Base-by-base conservation (phyloP, 306 rosid species). In the Castanea mollissima region DNA sequence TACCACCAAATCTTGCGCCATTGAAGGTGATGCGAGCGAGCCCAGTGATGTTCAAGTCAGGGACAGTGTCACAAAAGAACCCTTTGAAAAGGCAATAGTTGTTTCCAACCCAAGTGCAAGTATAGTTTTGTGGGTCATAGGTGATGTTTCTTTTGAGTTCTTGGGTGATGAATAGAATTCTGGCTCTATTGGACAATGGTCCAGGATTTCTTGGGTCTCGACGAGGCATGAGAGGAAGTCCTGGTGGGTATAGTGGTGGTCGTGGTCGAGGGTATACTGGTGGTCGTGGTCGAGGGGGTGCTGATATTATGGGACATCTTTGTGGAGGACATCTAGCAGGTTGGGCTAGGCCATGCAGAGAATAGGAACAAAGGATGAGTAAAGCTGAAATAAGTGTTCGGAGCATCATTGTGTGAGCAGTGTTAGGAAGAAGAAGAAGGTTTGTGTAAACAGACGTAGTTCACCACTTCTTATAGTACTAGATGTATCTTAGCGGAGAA, bases 141-240 rank as follows among this genome's bases (percentile, higher is more conserved):
- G 87, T 84, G 60, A 84, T 84, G 85, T 84, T 84, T 75, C 85
- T 74, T 78, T 84, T 84, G 56, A 84, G 85, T 54, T 84, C 87
- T 62, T 77, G 80, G 11, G 87, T 73, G 82, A 84, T 84, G 80
- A 51, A 84, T 1, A 84, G 77, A 59, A 84, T 81, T n/a, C 85
- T 81, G 2, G 77, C 80, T 6, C 85, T 25, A 80, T 84, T 80
- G 74, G 87, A 65, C n/a, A 84, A 74, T 23, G 80, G 85, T 11
- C 87, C 87, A 2, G 87, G 85, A 72, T 84, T 81, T 64, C 69
- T 77, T 0, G 44, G 31, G 31, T 29, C 31, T 18, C 77, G 87
- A 16, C 71, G 81, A 0, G 87, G 87, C 85, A 74, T 74, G 21
- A 81, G 82, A 1, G 60, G 59, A 5, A 77, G 55, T 2, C 64